Evolutionary conservation across 1,284 basidiomycete genomes (phyloP), one percentile per base, ranked within the genome.

Genomic region (Sporisorium iseilematis-ciliati): DNA sequence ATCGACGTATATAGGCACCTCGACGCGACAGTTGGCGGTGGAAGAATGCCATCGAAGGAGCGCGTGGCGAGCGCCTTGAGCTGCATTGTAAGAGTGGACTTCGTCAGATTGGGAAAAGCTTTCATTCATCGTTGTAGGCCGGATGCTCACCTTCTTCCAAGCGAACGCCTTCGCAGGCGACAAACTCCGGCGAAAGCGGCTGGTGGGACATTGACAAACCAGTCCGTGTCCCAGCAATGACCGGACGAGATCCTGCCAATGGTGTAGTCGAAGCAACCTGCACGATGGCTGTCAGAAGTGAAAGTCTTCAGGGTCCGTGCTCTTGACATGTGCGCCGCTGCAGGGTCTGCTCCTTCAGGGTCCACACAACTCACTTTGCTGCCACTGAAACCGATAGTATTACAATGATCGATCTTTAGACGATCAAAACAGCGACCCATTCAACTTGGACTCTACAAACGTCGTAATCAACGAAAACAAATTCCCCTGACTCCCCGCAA

Each of bases 381-480:
- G 38, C 18, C 52, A n/a, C 40, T 25, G 2, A 20, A 40, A 48
- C 16, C 31, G 29, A 49, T 49, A 49, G n/a, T 49, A 49, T 31
- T 49, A 49, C 48, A 49, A 31, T 6, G 45, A 43, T 11, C 42
- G 14, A 25, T 12, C 20, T 31, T 48, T 25, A 18, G 10, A 33
- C 11, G 52, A 35, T 59, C 51, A 63, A 45, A 58, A 65, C 21
- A 25, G 58, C 52, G 50, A 40, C 1, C 58, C 42, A 25, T 53
- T 71, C 40, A 72, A 43, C 42, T 59, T 72, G 20, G 56, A 50
- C 59, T 72, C 69, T 21, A 72, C 69, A 63, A 72, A 72, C 21
- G 45, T 43, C 16, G 33, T 66, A 25, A 72, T 50, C 18, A 66
- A 33, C 12, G 31, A 43, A 14, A 72, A 66, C 29, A 72, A 20